These are phyloP conservation scores for Mortierella sp. DNA, from an alignment of 371 early-diverging fungal species.

Conservation along the genomic window DNA sequence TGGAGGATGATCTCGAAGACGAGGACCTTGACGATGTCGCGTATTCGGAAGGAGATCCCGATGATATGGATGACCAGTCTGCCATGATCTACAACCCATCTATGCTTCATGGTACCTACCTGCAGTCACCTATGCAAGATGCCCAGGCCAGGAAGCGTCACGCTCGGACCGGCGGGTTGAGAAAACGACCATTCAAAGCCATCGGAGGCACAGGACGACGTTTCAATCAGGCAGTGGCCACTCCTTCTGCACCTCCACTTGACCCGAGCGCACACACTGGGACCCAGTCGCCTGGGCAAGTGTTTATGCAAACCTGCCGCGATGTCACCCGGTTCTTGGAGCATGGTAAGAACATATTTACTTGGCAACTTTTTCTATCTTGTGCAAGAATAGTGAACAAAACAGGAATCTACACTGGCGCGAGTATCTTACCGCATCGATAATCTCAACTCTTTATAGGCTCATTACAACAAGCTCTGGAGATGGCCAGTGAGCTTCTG, in stretches of 20 bases:
- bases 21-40: constrained; percentile 48
- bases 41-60: constrained; percentile 46
- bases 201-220: constrained; percentile 21
- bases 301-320: constrained; percentile 29
- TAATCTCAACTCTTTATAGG: constrained; percentile 5
- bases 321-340: constrained; percentile 34
- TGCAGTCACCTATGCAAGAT: constrained; percentile 27
- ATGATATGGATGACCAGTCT: constrained; percentile 28
- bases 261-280: constrained; percentile 8
- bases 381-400: background rate
- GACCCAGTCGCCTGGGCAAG: constrained; percentile 10
- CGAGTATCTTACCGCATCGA: background rate
- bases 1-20: constrained; percentile 41
- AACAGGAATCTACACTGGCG: background rate
- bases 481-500: constrained; percentile 18
- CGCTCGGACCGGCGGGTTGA: constrained; percentile 18
- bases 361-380: too few relatives aligned
- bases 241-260: background rate
- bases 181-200: constrained; percentile 30
- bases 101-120: constrained; percentile 37
- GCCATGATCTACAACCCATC: constrained; percentile 19
- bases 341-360: constrained; percentile 30
- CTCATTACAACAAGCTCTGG: constrained; percentile 26
- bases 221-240: background rate
- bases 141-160: constrained; percentile 34